These are phyloP conservation scores for Stagonosporopsis chrysanthemi DNA, from an alignment of 2,329 filamentous ascomycete genomes.

Conservation along the genomic window DNA sequence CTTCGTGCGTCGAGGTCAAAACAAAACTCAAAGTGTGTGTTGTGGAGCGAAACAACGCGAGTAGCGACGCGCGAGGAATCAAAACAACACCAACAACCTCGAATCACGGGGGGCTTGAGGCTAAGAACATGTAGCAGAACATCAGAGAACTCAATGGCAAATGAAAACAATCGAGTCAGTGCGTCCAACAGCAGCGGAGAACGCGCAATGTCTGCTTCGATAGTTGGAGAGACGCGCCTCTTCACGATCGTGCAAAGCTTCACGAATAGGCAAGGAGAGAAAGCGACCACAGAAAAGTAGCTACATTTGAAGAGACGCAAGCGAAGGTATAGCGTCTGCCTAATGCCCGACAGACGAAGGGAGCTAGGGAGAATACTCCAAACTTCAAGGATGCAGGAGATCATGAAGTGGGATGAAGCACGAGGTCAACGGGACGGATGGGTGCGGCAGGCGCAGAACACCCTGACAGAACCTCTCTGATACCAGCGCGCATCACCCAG, in stretches of 20 bases:
- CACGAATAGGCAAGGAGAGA: conserved; percentile 2
- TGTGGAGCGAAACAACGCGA: conserved; percentile 18
- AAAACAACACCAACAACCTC: conserved; percentile 12
- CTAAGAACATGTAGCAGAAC: not conserved
- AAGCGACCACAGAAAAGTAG: not conserved
- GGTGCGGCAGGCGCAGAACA: conserved; percentile 29
- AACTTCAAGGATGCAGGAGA: conserved; percentile 8
- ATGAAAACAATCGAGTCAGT: not conserved
- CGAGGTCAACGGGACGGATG: conserved; percentile 26
- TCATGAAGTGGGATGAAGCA: conserved; percentile 20
- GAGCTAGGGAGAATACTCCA: conserved; percentile 9
- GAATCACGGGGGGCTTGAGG: not conserved
- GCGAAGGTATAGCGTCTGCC: conserved; percentile 9
- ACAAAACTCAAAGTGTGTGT: conserved; percentile 4
- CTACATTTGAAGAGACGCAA: not conserved
- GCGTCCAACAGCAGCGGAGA: not conserved
- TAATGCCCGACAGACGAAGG: conserved; percentile 8
- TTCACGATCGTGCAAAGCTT: conserved; percentile 3
- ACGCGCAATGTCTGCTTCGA: conserved; percentile 2
- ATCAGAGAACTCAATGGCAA: not conserved
- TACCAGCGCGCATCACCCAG: conserved; percentile 27
- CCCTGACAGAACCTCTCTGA: conserved; percentile 32
- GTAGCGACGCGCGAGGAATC: conserved; percentile 14
- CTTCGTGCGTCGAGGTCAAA: not conserved
- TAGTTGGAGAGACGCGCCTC: not conserved